These are phyloP conservation scores for Euphrasia arctica DNA, from an alignment of 305 asterid genomes.

Conservation along the genomic window DNA sequence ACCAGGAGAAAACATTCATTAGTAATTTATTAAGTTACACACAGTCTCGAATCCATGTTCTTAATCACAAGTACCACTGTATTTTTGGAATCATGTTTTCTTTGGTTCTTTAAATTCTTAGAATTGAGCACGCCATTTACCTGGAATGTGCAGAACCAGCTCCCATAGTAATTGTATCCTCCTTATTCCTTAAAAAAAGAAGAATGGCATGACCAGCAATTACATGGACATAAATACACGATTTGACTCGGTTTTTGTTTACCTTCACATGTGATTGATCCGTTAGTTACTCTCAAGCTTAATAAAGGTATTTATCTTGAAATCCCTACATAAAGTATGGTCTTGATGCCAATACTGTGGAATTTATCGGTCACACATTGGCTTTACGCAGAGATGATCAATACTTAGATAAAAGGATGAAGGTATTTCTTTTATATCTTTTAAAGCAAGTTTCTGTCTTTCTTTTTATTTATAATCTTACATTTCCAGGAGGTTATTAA, in stretches of 20 bases:
- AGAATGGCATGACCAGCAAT: background rate
- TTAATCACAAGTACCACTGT: too few species aligned
- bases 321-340: slow-evolving; percentile 61
- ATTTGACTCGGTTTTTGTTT: background rate
- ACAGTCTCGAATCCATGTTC: background rate
- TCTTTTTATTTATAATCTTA: background rate
- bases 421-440: slow-evolving; percentile 43
- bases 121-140: background rate
- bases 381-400: slow-evolving; percentile 88
- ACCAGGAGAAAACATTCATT: too few species aligned
- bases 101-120: too few species aligned
- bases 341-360: too few species aligned
- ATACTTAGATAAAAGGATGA: slow-evolving; percentile 83
- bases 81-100: too few species aligned
- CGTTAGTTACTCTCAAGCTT: slow-evolving; percentile 1
- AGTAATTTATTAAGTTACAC: too few species aligned
- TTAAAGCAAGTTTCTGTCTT: slow-evolving; percentile 2
- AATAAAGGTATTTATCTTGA: slow-evolving; percentile 12
- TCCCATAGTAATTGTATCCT: background rate
- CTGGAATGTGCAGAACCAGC: slow-evolving; percentile 12
- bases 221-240: background rate
- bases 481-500: slow-evolving; percentile 1
- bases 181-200: slow-evolving; percentile 2
- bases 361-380: slow-evolving; percentile 43
- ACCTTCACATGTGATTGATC: slow-evolving; percentile 4